Base-by-base conservation (phyloP, 306 rosid genomes). In the Pueraria montana region DNA sequence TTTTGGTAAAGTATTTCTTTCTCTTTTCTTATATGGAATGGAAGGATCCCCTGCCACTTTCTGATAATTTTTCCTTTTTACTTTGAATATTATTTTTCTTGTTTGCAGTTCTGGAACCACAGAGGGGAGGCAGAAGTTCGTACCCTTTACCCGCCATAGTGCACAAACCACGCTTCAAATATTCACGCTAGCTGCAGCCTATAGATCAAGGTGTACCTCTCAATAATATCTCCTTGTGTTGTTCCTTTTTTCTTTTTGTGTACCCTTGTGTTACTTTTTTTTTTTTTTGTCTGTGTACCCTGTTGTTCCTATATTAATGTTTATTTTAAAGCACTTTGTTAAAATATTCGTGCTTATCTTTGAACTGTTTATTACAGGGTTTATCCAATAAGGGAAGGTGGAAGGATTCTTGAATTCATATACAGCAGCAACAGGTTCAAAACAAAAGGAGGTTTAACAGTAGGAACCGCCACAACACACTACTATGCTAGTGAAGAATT, bases 391-490 rank as follows among this genome's bases (percentile, higher is more conserved):
- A 92, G 83, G 36, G 91, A 90, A 86, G 99, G 98, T 69, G 94
- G 97, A 30, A 89, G 76, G 88, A 80, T 89, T 61, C 89, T 96
- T 16, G 99, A 96, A 74, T 91, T 96, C 74, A 93, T 92, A 86
- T 96, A 96, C 85, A 88, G 99, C 84, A 93, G 99, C 90, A 91
- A 85, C 32, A 86, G 84, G 85, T 89, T 77, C 86, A 91, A 87
- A 86, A 89, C 98, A 11, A 89, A 90, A 79, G 99, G 98, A 80
- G 96, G 94, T 0, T 62, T 96, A 88, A 80, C 86, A 0, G 91
- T 83, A 2, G 99, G 96, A 87, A 90, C 98, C 10, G 99, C 99
- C 46, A 96, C 99, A 67, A 96, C 98, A 43, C 99, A 96, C 81
- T 96, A 92, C 78, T 96, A 89, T 79, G 86, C 93, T 16, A 96